Conservation (phyloP, 2,329 filamentous ascomycete genomes). For the Ophiocordyceps unilateralis region DNA sequence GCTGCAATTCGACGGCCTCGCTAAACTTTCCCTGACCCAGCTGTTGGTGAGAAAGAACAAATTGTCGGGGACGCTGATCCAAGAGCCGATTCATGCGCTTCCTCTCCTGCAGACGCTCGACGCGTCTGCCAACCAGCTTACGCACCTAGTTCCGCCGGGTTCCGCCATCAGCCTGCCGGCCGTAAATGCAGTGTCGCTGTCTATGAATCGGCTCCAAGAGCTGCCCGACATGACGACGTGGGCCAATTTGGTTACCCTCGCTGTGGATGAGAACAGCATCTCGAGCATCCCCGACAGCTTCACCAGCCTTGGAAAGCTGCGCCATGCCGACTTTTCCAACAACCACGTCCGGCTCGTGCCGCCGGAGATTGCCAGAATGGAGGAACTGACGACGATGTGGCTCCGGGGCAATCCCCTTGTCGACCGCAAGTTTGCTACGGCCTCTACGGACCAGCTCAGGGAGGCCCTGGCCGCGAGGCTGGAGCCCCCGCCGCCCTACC, state of each 20-base stretch:
- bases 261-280: slow-evolving; percentile 70
- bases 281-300: slow-evolving; percentile 62
- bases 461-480: slow-evolving; percentile 50
- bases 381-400: slow-evolving; percentile 54
- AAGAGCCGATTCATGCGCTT: slow-evolving; percentile 38
- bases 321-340: slow-evolving; percentile 65
- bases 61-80: slow-evolving; percentile 55
- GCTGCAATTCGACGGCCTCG: slow-evolving; percentile 53
- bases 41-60: slow-evolving; percentile 64
- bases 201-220: slow-evolving; percentile 57
- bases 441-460: slow-evolving; percentile 70
- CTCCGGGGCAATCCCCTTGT: slow-evolving; percentile 80
- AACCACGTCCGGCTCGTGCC: slow-evolving; percentile 70
- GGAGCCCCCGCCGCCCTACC: slow-evolving; percentile 33
- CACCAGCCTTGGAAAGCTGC: slow-evolving; percentile 45
- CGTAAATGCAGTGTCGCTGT: slow-evolving; percentile 58
- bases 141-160: slow-evolving; percentile 26
- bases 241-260: slow-evolving; percentile 53
- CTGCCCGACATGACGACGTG: slow-evolving; percentile 64
- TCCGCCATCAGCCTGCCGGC: slow-evolving; percentile 46
- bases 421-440: slow-evolving; percentile 71
- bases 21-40: slow-evolving; percentile 53
- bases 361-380: slow-evolving; percentile 63
- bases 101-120: slow-evolving; percentile 58
- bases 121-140: slow-evolving; percentile 59